Conservation (phyloP, 2,329 filamentous ascomycete species). For the Mariannaea sp. region DNA sequence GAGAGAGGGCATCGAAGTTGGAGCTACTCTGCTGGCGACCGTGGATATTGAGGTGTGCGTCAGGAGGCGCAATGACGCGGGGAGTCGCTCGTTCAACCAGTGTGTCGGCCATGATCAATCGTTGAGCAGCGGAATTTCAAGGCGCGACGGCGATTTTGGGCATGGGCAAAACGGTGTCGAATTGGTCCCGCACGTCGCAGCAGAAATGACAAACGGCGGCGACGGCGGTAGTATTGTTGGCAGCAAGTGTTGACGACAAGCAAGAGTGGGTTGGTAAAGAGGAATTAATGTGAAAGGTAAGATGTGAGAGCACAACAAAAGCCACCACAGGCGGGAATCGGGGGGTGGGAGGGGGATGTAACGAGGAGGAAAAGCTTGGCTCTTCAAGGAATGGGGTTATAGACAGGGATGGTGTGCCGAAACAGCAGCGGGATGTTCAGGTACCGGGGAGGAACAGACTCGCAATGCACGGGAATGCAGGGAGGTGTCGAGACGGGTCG, state of each 20-base stretch:
- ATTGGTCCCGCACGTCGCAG: slow-evolving; percentile 1
- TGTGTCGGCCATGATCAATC: slow-evolving; percentile 33
- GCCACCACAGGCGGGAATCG: no score
- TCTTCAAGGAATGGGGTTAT: slow-evolving; percentile 27
- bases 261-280: background rate
- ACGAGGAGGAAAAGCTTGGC: slow-evolving; percentile 20
- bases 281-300: slow-evolving; percentile 12
- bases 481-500: background rate
- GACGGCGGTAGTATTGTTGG: no score
- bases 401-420: slow-evolving; percentile 31
- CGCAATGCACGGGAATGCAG: background rate
- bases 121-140: slow-evolving; percentile 7
- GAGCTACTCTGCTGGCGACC: slow-evolving; percentile 37
- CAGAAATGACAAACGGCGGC: background rate
- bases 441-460: slow-evolving; percentile 18
- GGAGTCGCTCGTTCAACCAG: slow-evolving; percentile 31
- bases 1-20: slow-evolving; percentile 70
- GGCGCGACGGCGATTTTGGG: slow-evolving; percentile 23
- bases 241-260: background rate
- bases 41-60: slow-evolving; percentile 24
- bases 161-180: slow-evolving; percentile 23
- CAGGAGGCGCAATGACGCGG: slow-evolving; percentile 18
- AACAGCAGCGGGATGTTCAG: slow-evolving; percentile 19
- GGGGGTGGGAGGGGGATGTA: background rate
- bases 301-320: slow-evolving; percentile 13